Percentiles rank a stretch among this genome's conserved stretches.
These are phyloP conservation scores for Cercospora janseana DNA, from an alignment of 2,329 filamentous ascomycete species.

Conservation along the genomic window DNA sequence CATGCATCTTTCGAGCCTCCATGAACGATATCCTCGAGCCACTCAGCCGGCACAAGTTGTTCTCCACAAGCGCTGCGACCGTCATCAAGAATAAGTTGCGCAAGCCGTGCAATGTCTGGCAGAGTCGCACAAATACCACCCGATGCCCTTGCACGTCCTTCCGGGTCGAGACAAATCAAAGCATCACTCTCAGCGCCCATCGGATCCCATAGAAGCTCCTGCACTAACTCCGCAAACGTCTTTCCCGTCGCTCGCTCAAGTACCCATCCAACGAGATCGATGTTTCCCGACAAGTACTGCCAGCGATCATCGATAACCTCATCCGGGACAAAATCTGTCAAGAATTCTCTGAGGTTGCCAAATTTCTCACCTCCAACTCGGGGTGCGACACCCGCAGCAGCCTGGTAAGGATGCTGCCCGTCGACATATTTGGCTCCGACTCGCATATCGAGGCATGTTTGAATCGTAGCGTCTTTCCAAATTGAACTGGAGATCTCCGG, in stretches of 20 bases:
- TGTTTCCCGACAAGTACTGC: slow-evolving; percentile 29
- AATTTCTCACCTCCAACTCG: slow-evolving; percentile 13
- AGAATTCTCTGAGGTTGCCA: slow-evolving; percentile 23
- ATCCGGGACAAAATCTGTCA: slow-evolving; percentile 21
- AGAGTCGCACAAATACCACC: slow-evolving; percentile 28
- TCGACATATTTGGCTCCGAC: slow-evolving; percentile 24
- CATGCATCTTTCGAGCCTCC: slow-evolving; percentile 6
- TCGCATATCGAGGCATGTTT: slow-evolving; percentile 29
- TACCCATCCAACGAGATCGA: slow-evolving; percentile 29
- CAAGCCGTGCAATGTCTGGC: slow-evolving; percentile 27
- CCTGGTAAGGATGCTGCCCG: slow-evolving; percentile 25
- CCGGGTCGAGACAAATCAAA: slow-evolving; percentile 22
- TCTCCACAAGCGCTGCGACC: slow-evolving; percentile 9
- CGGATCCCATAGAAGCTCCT: slow-evolving; percentile 29
- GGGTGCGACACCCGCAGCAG: slow-evolving; percentile 26
- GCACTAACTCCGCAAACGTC: slow-evolving; percentile 21
- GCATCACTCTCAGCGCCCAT: slow-evolving; percentile 30
- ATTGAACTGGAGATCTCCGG: slow-evolving; percentile 22
- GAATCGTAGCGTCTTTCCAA: slow-evolving; percentile 24
- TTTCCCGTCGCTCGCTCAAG: slow-evolving; percentile 27
- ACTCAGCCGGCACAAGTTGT: slow-evolving; percentile 22
- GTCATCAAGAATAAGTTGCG: slow-evolving; percentile 20
- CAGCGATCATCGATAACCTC: slow-evolving; percentile 20
- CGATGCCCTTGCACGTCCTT: slow-evolving; percentile 24
- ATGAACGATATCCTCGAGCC: slow-evolving; percentile 28